Percentiles rank a stretch among this genome's conserved stretches.
phyloP scores from a whole-genome alignment of 2,329 filamentous ascomycete species.

The Nigrograna mackinnonii region DNA sequence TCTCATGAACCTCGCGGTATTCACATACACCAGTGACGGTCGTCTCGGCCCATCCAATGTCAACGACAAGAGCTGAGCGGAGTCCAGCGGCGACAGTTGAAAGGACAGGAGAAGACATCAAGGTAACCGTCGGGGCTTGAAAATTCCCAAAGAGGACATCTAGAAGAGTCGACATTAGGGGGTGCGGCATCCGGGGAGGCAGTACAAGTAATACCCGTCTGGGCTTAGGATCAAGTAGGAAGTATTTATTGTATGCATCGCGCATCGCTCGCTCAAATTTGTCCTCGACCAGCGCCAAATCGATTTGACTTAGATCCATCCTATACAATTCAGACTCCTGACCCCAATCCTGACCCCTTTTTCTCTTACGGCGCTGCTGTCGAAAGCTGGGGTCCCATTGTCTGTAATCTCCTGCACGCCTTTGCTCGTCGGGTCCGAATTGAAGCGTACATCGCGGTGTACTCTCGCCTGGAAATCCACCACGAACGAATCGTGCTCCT shows the following conservation, averaged over 20 bases:
- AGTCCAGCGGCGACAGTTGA: constrained; percentile 77
- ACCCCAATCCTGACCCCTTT: constrained; percentile 61
- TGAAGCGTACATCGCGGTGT: constrained; percentile 70
- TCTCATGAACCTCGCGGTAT: constrained; percentile 77
- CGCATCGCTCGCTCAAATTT: constrained; percentile 82
- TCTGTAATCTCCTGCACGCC: constrained; percentile 80
- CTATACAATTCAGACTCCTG: constrained; percentile 75
- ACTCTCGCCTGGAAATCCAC: constrained; percentile 85
- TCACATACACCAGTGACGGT: constrained; percentile 86
- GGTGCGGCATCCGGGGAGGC: constrained; percentile 76
- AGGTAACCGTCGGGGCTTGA: constrained; percentile 77
- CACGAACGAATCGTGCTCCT: constrained; percentile 75
- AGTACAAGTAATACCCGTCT: constrained; percentile 75
- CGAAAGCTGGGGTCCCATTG: constrained; percentile 64
- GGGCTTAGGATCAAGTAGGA: constrained; percentile 69
- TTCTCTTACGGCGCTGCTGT: constrained; percentile 52
- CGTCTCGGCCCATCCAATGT: constrained; percentile 93
- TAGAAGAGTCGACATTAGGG: constrained; percentile 74
- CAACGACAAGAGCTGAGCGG: constrained; percentile 82
- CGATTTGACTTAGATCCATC: constrained; percentile 71
- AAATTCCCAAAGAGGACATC: constrained; percentile 81
- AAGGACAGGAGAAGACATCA: constrained; percentile 78
- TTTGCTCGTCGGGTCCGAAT: constrained; percentile 75
- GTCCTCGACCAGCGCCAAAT: constrained; percentile 81
- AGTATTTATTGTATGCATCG: constrained; percentile 79